Evolutionary conservation across 2,329 filamentous ascomycete genomes (phyloP).

Genomic region (Colletotrichum echinochloae): DNA sequence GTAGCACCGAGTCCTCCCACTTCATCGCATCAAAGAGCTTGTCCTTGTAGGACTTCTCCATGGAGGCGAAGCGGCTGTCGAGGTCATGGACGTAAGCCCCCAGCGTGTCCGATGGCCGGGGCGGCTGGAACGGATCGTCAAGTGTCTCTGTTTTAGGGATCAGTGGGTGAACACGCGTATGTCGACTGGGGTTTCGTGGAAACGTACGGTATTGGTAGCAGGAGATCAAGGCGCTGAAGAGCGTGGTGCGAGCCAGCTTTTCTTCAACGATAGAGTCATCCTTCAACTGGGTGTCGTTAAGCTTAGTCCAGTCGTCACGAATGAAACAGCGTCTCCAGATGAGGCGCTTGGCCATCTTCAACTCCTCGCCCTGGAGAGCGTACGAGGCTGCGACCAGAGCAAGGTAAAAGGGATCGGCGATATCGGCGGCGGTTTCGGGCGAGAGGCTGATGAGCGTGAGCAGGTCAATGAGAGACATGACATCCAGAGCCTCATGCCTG

Average conservation of each 20-base stretch:
- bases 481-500: constrained; percentile 76
- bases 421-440: constrained; percentile 62
- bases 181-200: constrained; percentile 39
- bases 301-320: constrained; percentile 83
- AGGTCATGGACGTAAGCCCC: constrained; percentile 72
- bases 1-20: constrained; percentile 76
- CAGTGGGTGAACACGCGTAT: constrained; percentile 44
- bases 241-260: constrained; percentile 72
- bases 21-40: constrained; percentile 79
- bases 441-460: constrained; percentile 77
- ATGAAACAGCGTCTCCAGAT: constrained; percentile 92
- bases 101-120: constrained; percentile 65
- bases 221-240: constrained; percentile 75
- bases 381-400: constrained; percentile 73
- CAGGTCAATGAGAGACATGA: constrained; percentile 75
- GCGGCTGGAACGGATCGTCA: constrained; percentile 57
- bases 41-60: constrained; percentile 73
- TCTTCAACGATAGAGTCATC: constrained; percentile 76
- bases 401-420: constrained; percentile 78
- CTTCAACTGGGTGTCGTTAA: constrained; percentile 83
- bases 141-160: constrained; percentile 54
- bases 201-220: constrained; percentile 71
- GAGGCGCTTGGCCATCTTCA: constrained; percentile 67
- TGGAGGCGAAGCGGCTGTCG: constrained; percentile 68
- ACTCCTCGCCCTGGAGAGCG: constrained; percentile 66